Evolutionary conservation across 169 alveolate species (phyloP), one percentile per base, ranked within the genome.

Genomic region (Plasmodium adleri): DNA sequence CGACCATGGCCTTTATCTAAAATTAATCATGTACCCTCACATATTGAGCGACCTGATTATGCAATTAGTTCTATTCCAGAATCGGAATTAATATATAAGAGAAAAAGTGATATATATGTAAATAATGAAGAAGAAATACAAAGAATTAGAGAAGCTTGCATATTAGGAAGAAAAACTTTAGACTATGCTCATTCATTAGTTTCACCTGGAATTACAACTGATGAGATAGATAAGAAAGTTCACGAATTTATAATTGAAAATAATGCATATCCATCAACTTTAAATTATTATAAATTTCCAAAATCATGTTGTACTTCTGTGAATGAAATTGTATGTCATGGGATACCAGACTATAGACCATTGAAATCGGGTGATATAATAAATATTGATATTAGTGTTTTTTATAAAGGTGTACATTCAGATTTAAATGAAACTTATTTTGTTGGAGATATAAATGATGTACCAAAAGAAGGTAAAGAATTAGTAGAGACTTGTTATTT

Each of bases 271-370:
- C 99, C 99, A 3, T 97, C 99, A 7, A 99, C 99, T 17, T 93
- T 99, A 64, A 98, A 98, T 93, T 99, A 98, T 94, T 95, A 97
- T 88, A 93, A 94, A 52, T 99, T 98, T 92, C 99, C 99, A 8
- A 98, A 98, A 92, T 96, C 99, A 10, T 91, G 97, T 64, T 99
- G 99, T 94, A 97, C 99, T 39, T 96, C 99, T 49, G 99, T 98
- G 13, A 99, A 99, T 88, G 99, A 99, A 92, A 99, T 97, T 32
- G 97, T 98, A 22, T 99, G 99, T 88, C 99, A 99, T 93, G 99
- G 99, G 26, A 98, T 99, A 56, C 99, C 99, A 28, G 99, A 98
- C 93, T 83, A 85, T 64, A 95, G 99, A 80, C 98, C 98, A 2
- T 93, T 98, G 47, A 91, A 97, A 92, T 97, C 97, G 56, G 99